Conservation (phyloP, 495 filamentous ascomycete genomes). For the Hypoxylon perforatum region DNA sequence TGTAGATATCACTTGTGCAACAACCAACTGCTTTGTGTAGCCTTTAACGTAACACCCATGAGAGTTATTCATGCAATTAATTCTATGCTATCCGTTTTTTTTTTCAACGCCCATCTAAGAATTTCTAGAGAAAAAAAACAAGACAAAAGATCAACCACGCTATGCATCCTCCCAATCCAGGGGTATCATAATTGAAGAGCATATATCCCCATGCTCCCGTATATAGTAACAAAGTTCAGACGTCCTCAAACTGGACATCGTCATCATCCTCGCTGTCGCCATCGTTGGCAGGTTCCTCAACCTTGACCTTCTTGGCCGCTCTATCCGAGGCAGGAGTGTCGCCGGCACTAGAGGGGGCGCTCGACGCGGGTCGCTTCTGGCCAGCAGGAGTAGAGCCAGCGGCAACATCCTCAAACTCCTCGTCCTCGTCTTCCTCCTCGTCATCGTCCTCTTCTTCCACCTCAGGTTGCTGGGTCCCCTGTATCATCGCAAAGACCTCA, state of each 20-base stretch:
- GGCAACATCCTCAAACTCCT: conserved; percentile 51
- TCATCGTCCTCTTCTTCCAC: conserved; percentile 62
- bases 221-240: conserved; percentile 31
- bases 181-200: neutral
- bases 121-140: neutral
- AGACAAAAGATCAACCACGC: neutral
- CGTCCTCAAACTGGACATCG: conserved; percentile 75
- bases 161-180: neutral
- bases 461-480: conserved; percentile 57
- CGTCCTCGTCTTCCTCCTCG: conserved; percentile 56
- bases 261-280: conserved; percentile 66
- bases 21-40: neutral
- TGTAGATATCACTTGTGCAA: conserved; percentile 24
- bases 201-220: neutral
- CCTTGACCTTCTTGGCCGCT: conserved; percentile 65
- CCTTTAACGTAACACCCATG: conserved; percentile 14
- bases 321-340: conserved; percentile 53
- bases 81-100: neutral
- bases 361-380: conserved; percentile 45
- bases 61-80: conserved; percentile 11
- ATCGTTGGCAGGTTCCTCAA: conserved; percentile 57
- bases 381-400: conserved; percentile 33
- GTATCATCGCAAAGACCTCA: conserved; percentile 64
- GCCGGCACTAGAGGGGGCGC: conserved; percentile 49
- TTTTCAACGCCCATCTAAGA: neutral